These are phyloP conservation scores for Glomus cerebriforme DNA, from an alignment of 192 early-diverging fungal species.

Conservation along the genomic window DNA sequence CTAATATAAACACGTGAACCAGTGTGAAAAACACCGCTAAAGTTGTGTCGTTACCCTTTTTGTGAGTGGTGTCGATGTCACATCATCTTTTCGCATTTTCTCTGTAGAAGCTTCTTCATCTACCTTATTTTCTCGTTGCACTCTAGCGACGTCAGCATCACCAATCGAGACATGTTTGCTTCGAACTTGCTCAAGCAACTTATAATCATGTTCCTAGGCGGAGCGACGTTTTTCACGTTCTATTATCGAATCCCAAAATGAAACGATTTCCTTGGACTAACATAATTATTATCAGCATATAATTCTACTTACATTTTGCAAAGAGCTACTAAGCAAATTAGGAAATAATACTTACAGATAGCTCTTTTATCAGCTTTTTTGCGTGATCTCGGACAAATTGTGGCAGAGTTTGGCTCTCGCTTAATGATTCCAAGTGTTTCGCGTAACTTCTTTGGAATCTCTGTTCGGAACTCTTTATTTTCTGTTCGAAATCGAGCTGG, in stretches of 20 bases:
- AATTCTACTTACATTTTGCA: constrained; percentile 2
- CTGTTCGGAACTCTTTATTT: constrained; percentile 2
- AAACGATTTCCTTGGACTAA: constrained; percentile 13
- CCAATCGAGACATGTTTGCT: constrained; percentile 6
- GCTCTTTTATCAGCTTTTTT: constrained; percentile 14
- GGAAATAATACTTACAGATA: constrained; percentile 14
- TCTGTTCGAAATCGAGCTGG: neutral
- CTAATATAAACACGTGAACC: neutral
- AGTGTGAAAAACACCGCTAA: neutral
- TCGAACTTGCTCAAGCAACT: constrained; percentile 10
- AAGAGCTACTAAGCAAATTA: constrained; percentile 14
- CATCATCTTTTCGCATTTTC: constrained; percentile 14
- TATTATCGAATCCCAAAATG: constrained; percentile 22
- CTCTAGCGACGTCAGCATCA: constrained; percentile 10
- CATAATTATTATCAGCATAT: neutral
- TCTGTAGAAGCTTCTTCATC: constrained; percentile 1
- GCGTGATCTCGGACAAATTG: constrained; percentile 5
- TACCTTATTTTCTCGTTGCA: constrained; percentile 4
- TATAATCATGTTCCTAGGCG: constrained; percentile 7
- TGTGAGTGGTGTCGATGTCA: constrained; percentile 14
- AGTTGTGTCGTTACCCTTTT: constrained; percentile 19
- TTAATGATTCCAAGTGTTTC: neutral
- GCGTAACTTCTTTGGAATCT: neutral
- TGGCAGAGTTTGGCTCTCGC: neutral
- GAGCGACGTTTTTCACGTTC: constrained; percentile 18